phyloP scores from a whole-genome alignment of 805 yeast species.

The Cyberlindnera misumaiensis region DNA sequence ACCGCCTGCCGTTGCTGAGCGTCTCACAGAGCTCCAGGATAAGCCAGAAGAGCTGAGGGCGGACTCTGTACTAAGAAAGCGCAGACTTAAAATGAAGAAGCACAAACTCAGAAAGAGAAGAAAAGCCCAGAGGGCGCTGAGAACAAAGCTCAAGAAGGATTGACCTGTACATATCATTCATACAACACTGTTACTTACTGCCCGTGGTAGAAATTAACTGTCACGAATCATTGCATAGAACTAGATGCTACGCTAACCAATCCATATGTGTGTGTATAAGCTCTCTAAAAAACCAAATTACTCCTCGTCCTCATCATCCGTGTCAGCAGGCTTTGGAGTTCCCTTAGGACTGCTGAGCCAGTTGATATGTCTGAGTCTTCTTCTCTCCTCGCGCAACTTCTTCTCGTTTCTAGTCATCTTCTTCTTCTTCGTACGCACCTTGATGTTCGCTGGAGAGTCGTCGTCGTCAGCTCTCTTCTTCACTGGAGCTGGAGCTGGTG shows the following conservation, averaged over 20 bases:
- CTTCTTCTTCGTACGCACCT: constrained; percentile 89
- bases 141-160: constrained; percentile 43
- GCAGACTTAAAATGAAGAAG: constrained; percentile 94
- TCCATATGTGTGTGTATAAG: too few species aligned
- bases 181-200: not conserved
- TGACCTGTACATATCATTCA: constrained; percentile 4
- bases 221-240: not conserved
- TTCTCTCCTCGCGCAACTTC: constrained; percentile 85
- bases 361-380: constrained; percentile 87
- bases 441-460: constrained; percentile 93
- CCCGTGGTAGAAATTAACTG: not conserved
- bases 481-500: constrained; percentile 37
- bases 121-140: constrained; percentile 81
- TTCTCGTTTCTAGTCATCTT: constrained; percentile 95
- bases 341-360: constrained; percentile 98
- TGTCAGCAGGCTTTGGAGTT: constrained; percentile 88
- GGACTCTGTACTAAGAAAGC: constrained; percentile 74
- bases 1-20: constrained; percentile 17
- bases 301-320: constrained; percentile 79
- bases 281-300: not conserved
- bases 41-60: constrained; percentile 19
- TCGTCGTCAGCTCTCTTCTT: constrained; percentile 51
- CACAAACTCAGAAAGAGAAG: constrained; percentile 97
- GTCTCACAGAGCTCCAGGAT: constrained; percentile 13
- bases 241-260: too few species aligned